Evolutionary conservation across 2,329 filamentous ascomycete genomes (phyloP).

Genomic region (Monosporascus sp.): DNA sequence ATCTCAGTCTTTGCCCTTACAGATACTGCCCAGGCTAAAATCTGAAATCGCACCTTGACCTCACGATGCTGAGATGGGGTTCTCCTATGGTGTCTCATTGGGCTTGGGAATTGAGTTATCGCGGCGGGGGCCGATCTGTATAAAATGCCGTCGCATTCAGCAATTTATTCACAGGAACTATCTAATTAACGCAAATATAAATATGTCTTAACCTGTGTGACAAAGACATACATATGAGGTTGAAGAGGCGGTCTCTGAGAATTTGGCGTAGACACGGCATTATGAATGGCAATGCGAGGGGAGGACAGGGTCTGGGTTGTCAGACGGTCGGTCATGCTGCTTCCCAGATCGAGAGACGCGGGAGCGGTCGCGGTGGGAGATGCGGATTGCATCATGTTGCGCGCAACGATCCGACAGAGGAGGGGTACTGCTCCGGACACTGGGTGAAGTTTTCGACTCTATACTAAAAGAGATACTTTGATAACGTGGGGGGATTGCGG

Average conservation of each 20-base stretch:
- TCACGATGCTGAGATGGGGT: conserved; percentile 53
- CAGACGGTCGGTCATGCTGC: conserved; percentile 1
- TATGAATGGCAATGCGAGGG: conserved; percentile 32
- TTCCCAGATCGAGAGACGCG: conserved; percentile 5
- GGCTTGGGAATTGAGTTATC: conserved; percentile 42
- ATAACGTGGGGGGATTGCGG: conserved; percentile 2
- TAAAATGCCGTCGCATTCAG: conserved; percentile 11
- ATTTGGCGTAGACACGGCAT: conserved; percentile 25
- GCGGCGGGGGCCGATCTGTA: conserved; percentile 39
- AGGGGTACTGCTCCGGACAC: neutral
- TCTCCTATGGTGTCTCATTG: conserved; percentile 52
- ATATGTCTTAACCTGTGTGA: conserved; percentile 2
- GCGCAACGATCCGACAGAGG: neutral
- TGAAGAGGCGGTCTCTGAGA: conserved; percentile 27
- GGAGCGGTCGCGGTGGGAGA: conserved; percentile 9
- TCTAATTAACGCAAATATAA: neutral
- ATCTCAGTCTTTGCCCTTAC: conserved; percentile 4
- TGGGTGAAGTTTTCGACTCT: neutral
- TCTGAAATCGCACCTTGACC: conserved; percentile 42
- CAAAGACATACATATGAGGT: conserved; percentile 37
- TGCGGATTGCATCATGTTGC: conserved; percentile 17
- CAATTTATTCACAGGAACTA: neutral
- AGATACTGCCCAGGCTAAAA: neutral
- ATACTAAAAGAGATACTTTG: neutral
- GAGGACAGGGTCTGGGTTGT: conserved; percentile 24